Conservation (phyloP, 192 early-diverging fungal species). For the Rhizoclosmatium sp. region DNA sequence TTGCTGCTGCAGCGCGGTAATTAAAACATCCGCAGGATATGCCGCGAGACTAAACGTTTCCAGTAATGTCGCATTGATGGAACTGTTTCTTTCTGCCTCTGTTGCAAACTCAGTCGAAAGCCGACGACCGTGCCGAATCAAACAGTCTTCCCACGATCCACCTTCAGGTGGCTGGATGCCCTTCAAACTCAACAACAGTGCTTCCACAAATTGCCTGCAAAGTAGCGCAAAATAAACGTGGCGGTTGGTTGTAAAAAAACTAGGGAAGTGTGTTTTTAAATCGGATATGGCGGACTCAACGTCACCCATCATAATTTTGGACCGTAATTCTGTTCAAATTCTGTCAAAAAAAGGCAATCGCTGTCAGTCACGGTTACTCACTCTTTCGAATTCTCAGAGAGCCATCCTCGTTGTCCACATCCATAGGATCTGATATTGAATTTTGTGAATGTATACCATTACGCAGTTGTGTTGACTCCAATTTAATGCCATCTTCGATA, state of each 20-base stretch:
- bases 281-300: slow-evolving; percentile 78
- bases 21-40: background rate
- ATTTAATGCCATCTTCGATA: slow-evolving; percentile 30
- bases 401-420: slow-evolving; percentile 4
- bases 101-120: background rate
- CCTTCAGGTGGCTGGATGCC: background rate
- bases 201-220: slow-evolving; percentile 89
- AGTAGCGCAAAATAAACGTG: slow-evolving; percentile 78
- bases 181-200: slow-evolving; percentile 57
- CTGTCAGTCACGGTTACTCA: background rate
- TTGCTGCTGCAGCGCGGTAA: background rate
- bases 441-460: slow-evolving; percentile 40
- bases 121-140: background rate
- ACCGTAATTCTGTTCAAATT: slow-evolving; percentile 57
- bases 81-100: background rate
- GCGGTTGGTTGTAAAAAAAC: slow-evolving; percentile 66
- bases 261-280: slow-evolving; percentile 73
- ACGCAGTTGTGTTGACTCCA: slow-evolving; percentile 35
- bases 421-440: slow-evolving; percentile 6
- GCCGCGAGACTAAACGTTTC: background rate
- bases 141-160: too few species aligned
- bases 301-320: slow-evolving; percentile 72
- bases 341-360: slow-evolving; percentile 8
- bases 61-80: background rate
- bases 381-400: slow-evolving; percentile 10